Evolutionary conservation across 2,329 filamentous ascomycete species (phyloP), one percentile per base, ranked within the genome.

Genomic region (Fusarium marasasianum): DNA sequence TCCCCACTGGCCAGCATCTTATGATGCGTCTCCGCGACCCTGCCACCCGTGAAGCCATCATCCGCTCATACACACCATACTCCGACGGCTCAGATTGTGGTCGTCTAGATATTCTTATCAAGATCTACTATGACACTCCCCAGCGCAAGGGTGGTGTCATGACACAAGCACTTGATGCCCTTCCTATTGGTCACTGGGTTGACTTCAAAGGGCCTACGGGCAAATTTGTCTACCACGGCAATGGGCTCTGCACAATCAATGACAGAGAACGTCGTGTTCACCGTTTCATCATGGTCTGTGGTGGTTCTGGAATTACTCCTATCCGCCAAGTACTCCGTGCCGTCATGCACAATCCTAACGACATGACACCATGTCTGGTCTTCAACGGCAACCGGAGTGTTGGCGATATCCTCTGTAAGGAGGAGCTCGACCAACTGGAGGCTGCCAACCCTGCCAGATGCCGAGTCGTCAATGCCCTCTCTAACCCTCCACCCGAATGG

Each of bases 161-260:
- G 94, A 96, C 93, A 3, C 89, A 90, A 81, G 93, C 93, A 0
- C 86, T 98, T 4, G 93, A 97, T 70, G 81, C 88, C 17, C 85
- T 98, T 3, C 90, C 92, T 0, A 74, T 94, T 0, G 94, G 93
- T 15, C 90, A 94, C 71, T 87, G 86, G 50, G 91, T 96, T 61
- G 94, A 97, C 57, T 92, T 97, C 86, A 97, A 96, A 83, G 95
- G 95, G 0, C 95, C 95, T 0, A 91, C 95, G 9, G 95, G 95
- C 13, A 94, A 94, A 76, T 96, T 98, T 73, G 90, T 93, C 77
- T 98, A 98, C 77, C 84, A 91, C 0, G 92, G 93, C 1, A 82
- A 85, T 1, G 94, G 95, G 0, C 72, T 82, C 5, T 94, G 93
- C 76, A 79, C 83, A 1, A 83, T 97, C 47, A 89, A 89, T 38